Evolutionary conservation across 768 basidiomycete species (phyloP).

Genomic region (Naematelia aurantialba): DNA sequence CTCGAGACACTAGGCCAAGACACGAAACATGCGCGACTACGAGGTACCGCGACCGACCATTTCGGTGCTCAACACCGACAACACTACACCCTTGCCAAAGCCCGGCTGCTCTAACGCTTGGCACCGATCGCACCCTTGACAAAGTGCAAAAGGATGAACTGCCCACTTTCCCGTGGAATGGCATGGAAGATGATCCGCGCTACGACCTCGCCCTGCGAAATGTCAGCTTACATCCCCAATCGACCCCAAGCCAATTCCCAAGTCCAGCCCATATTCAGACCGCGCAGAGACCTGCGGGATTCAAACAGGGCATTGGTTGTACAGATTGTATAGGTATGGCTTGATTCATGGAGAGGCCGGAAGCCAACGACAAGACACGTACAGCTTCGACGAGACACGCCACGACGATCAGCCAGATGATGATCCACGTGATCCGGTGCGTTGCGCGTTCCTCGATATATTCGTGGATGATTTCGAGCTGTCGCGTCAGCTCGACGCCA

Average conservation of each 20-base stretch:
- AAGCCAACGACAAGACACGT: constrained; percentile 5
- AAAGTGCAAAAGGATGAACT: constrained; percentile 23
- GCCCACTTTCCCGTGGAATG: constrained; percentile 31
- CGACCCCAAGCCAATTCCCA: background rate
- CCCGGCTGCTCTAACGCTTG: background rate
- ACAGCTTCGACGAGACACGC: constrained; percentile 85
- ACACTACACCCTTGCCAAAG: too few relatives aligned
- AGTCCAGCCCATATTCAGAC: background rate
- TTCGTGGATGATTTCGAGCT: constrained; percentile 90
- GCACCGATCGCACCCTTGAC: background rate
- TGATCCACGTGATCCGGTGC: constrained; percentile 81
- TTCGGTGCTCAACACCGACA: too few relatives aligned
- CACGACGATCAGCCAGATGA: constrained; percentile 82
- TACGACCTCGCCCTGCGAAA: constrained; percentile 41
- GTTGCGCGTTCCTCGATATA: constrained; percentile 85
- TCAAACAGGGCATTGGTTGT: background rate
- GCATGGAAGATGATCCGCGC: constrained; percentile 43
- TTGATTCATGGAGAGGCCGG: background rate
- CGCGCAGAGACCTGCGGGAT: background rate
- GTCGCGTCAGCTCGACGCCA: constrained; percentile 43
- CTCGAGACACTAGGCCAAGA: too few relatives aligned
- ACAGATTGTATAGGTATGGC: background rate
- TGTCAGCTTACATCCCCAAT: constrained; percentile 13
- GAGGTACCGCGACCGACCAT: too few relatives aligned
- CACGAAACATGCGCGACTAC: too few relatives aligned